A percentile compares a stretch with the other conserved stretches of the same genome.
Evolutionary conservation across 768 basidiomycete species (phyloP).

Genomic region (Termitomyces sp.): DNA sequence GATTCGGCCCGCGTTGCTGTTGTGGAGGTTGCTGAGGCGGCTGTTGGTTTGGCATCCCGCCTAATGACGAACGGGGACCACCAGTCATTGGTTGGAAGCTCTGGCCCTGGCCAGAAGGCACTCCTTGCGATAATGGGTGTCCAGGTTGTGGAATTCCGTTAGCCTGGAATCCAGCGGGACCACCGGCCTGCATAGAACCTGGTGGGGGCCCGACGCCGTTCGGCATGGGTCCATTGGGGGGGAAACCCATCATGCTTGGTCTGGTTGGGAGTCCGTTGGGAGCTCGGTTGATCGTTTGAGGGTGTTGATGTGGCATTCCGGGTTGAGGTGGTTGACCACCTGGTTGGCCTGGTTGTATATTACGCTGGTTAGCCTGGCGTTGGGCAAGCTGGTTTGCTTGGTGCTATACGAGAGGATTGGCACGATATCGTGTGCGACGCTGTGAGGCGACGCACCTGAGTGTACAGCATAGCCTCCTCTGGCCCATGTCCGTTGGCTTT

Average conservation of each 20-base stretch:
- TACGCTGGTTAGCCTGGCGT: slow-evolving; percentile 28
- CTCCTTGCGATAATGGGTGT: slow-evolving; percentile 21
- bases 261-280: slow-evolving; percentile 21
- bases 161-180: slow-evolving; percentile 20
- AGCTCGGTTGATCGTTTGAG: slow-evolving; percentile 23
- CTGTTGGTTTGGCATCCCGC: slow-evolving; percentile 21
- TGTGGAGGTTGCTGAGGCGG: slow-evolving; percentile 21
- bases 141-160: slow-evolving; percentile 28
- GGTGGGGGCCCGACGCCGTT: slow-evolving; percentile 27
- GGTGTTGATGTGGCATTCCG: slow-evolving; percentile 26
- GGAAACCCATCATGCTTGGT: slow-evolving; percentile 23
- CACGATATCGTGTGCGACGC: slow-evolving; percentile 17
- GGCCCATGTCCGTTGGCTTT: slow-evolving; percentile 65
- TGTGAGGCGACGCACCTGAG: slow-evolving; percentile 48
- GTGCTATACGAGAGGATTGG: slow-evolving; percentile 19
- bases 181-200: slow-evolving; percentile 20
- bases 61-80: slow-evolving; percentile 18
- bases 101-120: slow-evolving; percentile 28
- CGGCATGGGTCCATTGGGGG: slow-evolving; percentile 25
- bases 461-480: slow-evolving; percentile 75
- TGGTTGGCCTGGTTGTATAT: slow-evolving; percentile 21
- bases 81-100: slow-evolving; percentile 23
- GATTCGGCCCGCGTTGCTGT: slow-evolving; percentile 44
- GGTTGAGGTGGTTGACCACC: slow-evolving; percentile 22
- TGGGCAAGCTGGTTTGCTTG: slow-evolving; percentile 29